Conservation (phyloP, 306 rosid species). For the Styphnolobium japonicum region DNA sequence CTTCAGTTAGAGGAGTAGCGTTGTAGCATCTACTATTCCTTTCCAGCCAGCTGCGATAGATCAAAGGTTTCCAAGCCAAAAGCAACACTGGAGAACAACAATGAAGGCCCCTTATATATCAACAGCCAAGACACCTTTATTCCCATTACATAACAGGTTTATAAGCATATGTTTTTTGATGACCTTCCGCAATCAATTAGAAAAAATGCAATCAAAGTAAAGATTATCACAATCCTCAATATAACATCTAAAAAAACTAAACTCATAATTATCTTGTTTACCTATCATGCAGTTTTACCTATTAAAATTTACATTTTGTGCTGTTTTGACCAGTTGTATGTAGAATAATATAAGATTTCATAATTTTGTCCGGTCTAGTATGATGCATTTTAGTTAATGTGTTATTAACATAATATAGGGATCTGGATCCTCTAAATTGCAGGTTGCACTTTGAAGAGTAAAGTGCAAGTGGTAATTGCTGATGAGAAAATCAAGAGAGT, state of each 20-base stretch:
- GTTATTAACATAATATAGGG: background rate
- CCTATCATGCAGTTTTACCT: background rate
- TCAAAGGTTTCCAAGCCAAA: background rate
- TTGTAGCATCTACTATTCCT: background rate
- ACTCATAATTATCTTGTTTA: background rate
- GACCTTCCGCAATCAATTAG: too few relatives aligned
- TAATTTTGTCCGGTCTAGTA: background rate
- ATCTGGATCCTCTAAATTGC: too few relatives aligned
- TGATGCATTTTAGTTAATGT: background rate
- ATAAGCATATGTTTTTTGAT: too few relatives aligned
- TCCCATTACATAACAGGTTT: too few relatives aligned
- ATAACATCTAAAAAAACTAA: too few relatives aligned
- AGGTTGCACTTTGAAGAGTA: too few relatives aligned
- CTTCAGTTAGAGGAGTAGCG: background rate
- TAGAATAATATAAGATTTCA: background rate
- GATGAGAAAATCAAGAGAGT: too few relatives aligned
- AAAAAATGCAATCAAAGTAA: too few relatives aligned
- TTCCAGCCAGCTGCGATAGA: background rate
- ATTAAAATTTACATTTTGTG: background rate
- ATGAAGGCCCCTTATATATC: too few relatives aligned
- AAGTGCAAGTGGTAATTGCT: too few relatives aligned
- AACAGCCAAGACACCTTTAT: too few relatives aligned
- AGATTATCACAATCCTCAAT: too few relatives aligned
- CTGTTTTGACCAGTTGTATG: background rate
- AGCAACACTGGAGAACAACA: background rate